A percentile compares a stretch with the other conserved stretches of the same genome.
These are phyloP conservation scores for Anacardium occidentale DNA, from an alignment of 345 rosid species.

Conservation along the genomic window DNA sequence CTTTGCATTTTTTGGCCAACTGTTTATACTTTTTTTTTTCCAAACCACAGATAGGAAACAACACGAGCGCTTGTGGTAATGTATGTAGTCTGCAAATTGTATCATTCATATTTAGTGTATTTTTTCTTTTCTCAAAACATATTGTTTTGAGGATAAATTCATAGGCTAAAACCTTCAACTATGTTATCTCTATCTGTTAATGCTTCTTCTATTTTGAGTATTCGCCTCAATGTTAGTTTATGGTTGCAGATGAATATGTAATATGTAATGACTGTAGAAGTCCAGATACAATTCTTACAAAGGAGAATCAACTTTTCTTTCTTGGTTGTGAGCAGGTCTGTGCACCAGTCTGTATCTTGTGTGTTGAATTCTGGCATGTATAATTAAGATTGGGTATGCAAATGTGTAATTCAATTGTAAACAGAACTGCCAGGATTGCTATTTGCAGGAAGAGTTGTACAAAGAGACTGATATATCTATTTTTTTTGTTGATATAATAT, in stretches of 20 bases:
- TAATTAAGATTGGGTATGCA: not conserved
- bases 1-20: too few relatives aligned
- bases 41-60: too few relatives aligned
- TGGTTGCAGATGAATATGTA: conserved; percentile 44
- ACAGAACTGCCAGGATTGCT: too few relatives aligned
- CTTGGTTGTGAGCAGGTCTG: conserved; percentile 52
- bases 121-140: not conserved
- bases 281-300: conserved; percentile 47
- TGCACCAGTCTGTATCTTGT: not conserved
- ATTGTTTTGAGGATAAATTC: not conserved
- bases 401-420: not conserved
- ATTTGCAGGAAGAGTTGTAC: not conserved
- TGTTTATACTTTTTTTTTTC: too few relatives aligned
- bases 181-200: not conserved
- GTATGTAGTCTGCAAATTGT: too few relatives aligned
- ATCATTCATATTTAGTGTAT: too few relatives aligned
- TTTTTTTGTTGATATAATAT: not conserved
- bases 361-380: not conserved
- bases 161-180: not conserved
- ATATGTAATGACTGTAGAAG: conserved; percentile 46
- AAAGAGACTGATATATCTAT: too few relatives aligned
- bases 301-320: conserved; percentile 39
- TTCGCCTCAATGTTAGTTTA: not conserved
- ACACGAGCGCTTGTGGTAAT: too few relatives aligned
- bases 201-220: not conserved